phyloP scores from a whole-genome alignment of 345 rosid genomes.

The Clausena lansium region DNA sequence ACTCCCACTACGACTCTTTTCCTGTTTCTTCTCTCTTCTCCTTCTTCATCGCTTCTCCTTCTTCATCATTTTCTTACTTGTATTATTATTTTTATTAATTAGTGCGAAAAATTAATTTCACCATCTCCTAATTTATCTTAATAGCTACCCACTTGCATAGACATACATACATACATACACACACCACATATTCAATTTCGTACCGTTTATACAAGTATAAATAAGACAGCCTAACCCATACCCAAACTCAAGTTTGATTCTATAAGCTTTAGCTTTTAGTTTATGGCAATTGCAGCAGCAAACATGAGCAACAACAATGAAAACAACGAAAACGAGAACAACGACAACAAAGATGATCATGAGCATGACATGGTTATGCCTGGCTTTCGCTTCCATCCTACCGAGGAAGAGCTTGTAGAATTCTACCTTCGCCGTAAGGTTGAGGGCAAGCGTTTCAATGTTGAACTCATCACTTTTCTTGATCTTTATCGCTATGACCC shows the following conservation, averaged over 20 bases:
- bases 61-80: neutral
- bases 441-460: slow-evolving; percentile 97
- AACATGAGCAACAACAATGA: slow-evolving; percentile 50
- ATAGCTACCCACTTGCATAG: slow-evolving; percentile 25
- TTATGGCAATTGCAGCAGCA: slow-evolving; percentile 66
- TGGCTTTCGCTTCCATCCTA: slow-evolving; percentile 96
- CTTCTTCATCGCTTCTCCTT: slow-evolving; percentile 7
- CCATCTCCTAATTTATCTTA: neutral
- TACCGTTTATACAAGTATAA: slow-evolving; percentile 27
- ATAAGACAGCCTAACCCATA: neutral
- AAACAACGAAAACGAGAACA: slow-evolving; percentile 25
- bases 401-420: slow-evolving; percentile 97
- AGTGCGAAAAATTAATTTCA: neutral
- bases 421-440: slow-evolving; percentile 99
- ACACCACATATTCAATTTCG: slow-evolving; percentile 17
- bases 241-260: neutral
- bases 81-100: neutral
- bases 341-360: slow-evolving; percentile 52
- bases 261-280: slow-evolving; percentile 6
- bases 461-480: slow-evolving; percentile 96
- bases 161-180: neutral
- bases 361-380: slow-evolving; percentile 99
- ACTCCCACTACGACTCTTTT: neutral
- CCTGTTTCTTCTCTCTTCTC: neutral
- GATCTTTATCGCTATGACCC: slow-evolving; percentile 99